Evolutionary conservation across 805 yeast genomes (phyloP), one percentile per base, ranked within the genome.

Genomic region (Hanseniaspora opuntiae): DNA sequence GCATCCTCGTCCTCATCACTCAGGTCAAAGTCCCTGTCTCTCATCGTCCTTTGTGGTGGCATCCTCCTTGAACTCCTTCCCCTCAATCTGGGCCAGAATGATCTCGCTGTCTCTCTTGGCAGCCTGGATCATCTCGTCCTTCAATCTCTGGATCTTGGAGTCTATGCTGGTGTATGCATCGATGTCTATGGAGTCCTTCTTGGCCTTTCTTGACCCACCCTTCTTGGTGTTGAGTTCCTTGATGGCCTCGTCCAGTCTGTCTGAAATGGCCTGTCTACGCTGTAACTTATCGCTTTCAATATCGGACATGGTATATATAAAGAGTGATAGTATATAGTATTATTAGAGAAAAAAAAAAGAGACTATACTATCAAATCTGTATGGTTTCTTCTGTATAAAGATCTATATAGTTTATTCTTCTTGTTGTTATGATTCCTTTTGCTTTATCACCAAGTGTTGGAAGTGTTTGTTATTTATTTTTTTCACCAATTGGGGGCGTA

Each of bases 121-220:
- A 4, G 88, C 90, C 58, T 80, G 77, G 61, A 88, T 85, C 99
- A 93, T 93, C 67, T 79, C 79, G 61, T 84, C 88, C 59, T 94
- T 86, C 59, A 93, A 74, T 57, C 76, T 75, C 52, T 86, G 80
- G 58, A 93, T 86, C 56, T 78, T 77, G 63, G 89, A 97, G 72
- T 93, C 99, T 65, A 89, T 94, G 82, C 86, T 84, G 62, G 87
- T 82, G 65, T 94, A 97, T 59, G 93, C 71, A 69, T 93, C 98
- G 12, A 51, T 41, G 35, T 51, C 54, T 14, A 51, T 51, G 28
- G 54, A 51, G 24, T 51, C 54, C 90, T 47, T 84, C 79, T 66
- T 75, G 74, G 62, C 76, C 78, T 61, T 84, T 79, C 55, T 82
- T 74, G 35, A 22, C 10, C 47, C 42, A n/a, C 37, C 32, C 16